Evolutionary conservation across 148 eudicot genomes (phyloP), one percentile per base, ranked within the genome.

Genomic region (Persicaria tinctoria): DNA sequence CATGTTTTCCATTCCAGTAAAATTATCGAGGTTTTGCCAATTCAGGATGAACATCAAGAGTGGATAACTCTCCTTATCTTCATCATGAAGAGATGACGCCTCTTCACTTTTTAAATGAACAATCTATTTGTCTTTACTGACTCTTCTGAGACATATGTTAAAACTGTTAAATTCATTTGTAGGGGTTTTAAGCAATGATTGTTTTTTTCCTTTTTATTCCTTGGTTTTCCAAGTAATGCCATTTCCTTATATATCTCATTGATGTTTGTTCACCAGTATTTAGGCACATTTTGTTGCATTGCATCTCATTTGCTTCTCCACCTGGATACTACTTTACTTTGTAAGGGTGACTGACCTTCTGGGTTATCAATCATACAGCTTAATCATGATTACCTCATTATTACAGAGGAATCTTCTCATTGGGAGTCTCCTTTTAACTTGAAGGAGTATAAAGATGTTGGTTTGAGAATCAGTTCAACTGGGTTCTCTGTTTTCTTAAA

Each of bases 211-310:
- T 44, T 46, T 6, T 27, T 55, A 32, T 57, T 55, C 45, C 49
- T 57, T 45, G 23, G 45, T 73, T 13, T 32, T 14, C 23, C 18
- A 53, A 38, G 49, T 73, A 27, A 41, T 27, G 18, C 20, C 47
- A 14, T 72, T 50, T 72, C 69, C 56, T 48, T 82, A 7, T 53
- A 49, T 68, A 48, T 70, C 53, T 18, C 80, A 68, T 68, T 51
- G 47, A 20, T 63, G n/a, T 75, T 78, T 78, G 16, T 72, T 77
- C 82, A 57, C 74, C 97, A 92, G 97, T 97, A 88, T 92, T 56
- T 86, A 94, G 96, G 97, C 84, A 9, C 98, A 95, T 81, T 88
- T 89, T 83, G 80, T 92, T 47, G 92, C 90, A 23, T 70, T 92
- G 62, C 90, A 92, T 72, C 56, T 89, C 73, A 89, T 95, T 80